Percentiles rank a stretch among this genome's conserved stretches.
Evolutionary conservation across 2,329 filamentous ascomycete species (phyloP).

Genomic region (Stemphylium beticola): DNA sequence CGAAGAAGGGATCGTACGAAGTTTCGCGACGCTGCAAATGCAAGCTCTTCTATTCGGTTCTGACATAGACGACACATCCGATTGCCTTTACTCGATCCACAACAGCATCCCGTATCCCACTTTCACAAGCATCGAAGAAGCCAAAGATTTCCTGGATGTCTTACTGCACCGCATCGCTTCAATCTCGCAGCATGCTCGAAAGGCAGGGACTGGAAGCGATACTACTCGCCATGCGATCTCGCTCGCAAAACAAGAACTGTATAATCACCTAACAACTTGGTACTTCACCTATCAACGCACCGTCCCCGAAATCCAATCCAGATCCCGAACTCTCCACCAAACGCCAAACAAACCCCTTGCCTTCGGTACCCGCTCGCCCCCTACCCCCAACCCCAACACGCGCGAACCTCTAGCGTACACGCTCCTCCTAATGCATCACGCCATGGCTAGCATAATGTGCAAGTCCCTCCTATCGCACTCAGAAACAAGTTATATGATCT

Average conservation of each 20-base stretch:
- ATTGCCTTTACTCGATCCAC: conserved; percentile 1
- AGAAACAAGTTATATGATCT: conserved; percentile 30
- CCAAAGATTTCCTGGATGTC: conserved; percentile 13
- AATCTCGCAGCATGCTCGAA: not conserved
- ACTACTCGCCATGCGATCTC: too few relatives aligned
- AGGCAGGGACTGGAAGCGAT: too few relatives aligned
- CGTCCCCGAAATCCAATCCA: not conserved
- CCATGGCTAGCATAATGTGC: conserved; percentile 25
- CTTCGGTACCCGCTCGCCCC: not conserved
- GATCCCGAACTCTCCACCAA: too few relatives aligned
- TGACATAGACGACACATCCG: not conserved
- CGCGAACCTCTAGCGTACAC: conserved; percentile 3
- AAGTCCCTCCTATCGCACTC: conserved; percentile 2
- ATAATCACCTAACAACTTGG: not conserved
- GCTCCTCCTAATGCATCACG: conserved; percentile 23
- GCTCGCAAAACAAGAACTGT: not conserved
- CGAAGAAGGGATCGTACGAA: conserved; percentile 55
- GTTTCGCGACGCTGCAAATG: conserved; percentile 43
- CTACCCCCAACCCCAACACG: not conserved
- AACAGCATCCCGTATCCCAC: not conserved
- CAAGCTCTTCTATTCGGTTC: conserved; percentile 26
- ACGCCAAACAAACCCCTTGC: not conserved
- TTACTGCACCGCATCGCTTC: conserved; percentile 10
- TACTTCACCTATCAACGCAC: conserved; percentile 1
- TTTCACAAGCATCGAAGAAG: conserved; percentile 10